A percentile compares a stretch with the other conserved stretches of the same genome.
Evolutionary conservation across 495 filamentous ascomycete species (phyloP).

Genomic region (Massariosphaeria phaeospora): DNA sequence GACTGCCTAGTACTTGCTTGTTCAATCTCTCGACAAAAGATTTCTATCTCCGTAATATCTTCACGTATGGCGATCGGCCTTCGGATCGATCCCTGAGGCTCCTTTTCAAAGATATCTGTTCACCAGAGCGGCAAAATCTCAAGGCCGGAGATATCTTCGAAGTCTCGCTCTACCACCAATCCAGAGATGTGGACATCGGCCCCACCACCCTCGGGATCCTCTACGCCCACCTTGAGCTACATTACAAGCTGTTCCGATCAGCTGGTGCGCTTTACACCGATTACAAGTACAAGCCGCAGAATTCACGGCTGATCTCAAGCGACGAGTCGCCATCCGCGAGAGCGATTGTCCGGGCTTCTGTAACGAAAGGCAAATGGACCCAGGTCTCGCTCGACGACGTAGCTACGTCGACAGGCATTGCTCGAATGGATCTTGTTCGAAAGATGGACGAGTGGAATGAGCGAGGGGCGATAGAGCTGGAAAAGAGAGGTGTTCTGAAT

Average conservation of each 20-base stretch:
- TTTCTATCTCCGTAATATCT: slow-evolving; percentile 50
- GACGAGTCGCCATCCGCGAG: neutral
- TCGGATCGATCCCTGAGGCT: slow-evolving; percentile 44
- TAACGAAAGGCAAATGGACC: slow-evolving; percentile 29
- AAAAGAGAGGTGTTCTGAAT: slow-evolving; percentile 46
- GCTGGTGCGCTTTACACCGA: slow-evolving; percentile 52
- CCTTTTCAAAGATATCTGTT: slow-evolving; percentile 48
- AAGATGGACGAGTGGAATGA: slow-evolving; percentile 51
- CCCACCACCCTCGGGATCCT: slow-evolving; percentile 43
- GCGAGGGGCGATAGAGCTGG: slow-evolving; percentile 44
- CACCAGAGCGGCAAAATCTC: slow-evolving; percentile 18
- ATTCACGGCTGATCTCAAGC: slow-evolving; percentile 1
- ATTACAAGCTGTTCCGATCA: slow-evolving; percentile 50
- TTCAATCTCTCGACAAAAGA: slow-evolving; percentile 52
- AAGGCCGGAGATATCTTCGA: slow-evolving; percentile 46
- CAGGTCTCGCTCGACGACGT: slow-evolving; percentile 47
- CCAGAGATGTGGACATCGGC: slow-evolving; percentile 48
- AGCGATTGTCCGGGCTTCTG: neutral
- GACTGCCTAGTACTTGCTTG: slow-evolving; percentile 48
- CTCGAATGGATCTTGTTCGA: slow-evolving; percentile 44
- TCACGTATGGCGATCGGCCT: slow-evolving; percentile 53
- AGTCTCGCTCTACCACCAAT: slow-evolving; percentile 41
- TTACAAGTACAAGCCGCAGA: slow-evolving; percentile 45
- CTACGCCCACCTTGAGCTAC: slow-evolving; percentile 52
- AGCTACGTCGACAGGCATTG: slow-evolving; percentile 17